Evolutionary conservation across 129 eudicot genomes (phyloP), one percentile per base, ranked within the genome.

Genomic region (Ambrosia artemisiifolia): DNA sequence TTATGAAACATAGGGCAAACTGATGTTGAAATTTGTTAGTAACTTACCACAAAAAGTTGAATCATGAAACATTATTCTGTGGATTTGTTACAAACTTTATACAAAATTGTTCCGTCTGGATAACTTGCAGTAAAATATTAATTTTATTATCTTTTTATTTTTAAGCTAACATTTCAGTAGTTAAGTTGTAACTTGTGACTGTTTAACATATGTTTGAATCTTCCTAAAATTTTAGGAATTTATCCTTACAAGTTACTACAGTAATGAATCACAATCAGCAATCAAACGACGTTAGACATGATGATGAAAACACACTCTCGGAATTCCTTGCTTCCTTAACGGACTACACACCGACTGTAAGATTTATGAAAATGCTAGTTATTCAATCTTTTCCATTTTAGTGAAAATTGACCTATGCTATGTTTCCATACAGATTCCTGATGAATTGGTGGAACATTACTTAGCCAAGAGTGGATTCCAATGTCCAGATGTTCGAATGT

Each of bases 401-500:
- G 11, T 55, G 8, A 30, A 2, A 5, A 5, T 40, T 9, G 9
- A 40, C 44, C 51, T 20, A 5, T 19, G 18, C 12, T 42, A 2
- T 10, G 18, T 49, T 60, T n/a, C 18, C 48, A 6, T 66, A 18
- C 74, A 90, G 96, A 89, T 93, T 74, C 98, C 96, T 35, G 95
- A 93, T 72, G 98, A 93, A 75, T 60, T 93, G 75, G 98, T 88
- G 47, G 96, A 93, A 82, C 93, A 93, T 81, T 93, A 90, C 84
- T 78, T 93, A 80, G 98, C 88, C 7, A 93, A 93, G 76, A 87
- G 96, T 71, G 96, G 96, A 17, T 93, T 93, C 42, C 96, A 93
- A 20, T 93, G 98, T 48, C 98, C 98, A 51, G 96, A 93, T 80
- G 88, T 90, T 60, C 95, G 95, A 80, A 55, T 93, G 97, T 91